phyloP scores from a whole-genome alignment of 768 basidiomycete species.

The Naematelia aurantialba region DNA sequence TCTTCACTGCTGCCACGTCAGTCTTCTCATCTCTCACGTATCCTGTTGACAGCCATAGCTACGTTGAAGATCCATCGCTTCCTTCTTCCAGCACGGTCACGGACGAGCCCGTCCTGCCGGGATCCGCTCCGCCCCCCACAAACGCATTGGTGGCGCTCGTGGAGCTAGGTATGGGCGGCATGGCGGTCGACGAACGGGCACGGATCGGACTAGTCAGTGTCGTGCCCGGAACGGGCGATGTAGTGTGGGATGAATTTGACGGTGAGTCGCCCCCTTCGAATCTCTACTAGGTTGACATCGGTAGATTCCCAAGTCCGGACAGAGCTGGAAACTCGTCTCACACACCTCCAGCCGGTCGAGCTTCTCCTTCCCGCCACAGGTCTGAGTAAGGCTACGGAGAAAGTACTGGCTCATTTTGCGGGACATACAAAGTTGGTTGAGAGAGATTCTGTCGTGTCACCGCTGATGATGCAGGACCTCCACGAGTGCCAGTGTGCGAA shows the following conservation, averaged over 20 bases:
- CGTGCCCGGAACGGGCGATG: constrained; percentile 83
- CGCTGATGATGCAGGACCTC: constrained; percentile 14
- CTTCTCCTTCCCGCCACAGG: constrained; percentile 63
- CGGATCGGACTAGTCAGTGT: constrained; percentile 71
- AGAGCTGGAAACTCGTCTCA: constrained; percentile 84
- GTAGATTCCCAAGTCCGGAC: constrained; percentile 76
- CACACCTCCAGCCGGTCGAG: constrained; percentile 79
- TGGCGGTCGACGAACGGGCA: constrained; percentile 55
- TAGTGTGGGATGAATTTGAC: constrained; percentile 86
- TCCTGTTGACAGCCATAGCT: constrained; percentile 55
- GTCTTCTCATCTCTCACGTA: constrained; percentile 46
- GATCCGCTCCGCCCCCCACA: constrained; percentile 55
- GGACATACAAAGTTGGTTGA: constrained; percentile 54
- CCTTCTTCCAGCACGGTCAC: constrained; percentile 44
- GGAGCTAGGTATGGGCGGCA: constrained; percentile 56
- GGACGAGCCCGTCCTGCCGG: constrained; percentile 44
- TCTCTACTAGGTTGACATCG: not conserved
- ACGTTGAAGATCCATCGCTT: constrained; percentile 61
- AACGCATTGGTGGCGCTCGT: constrained; percentile 75
- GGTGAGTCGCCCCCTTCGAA: constrained; percentile 53
- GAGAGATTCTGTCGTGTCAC: not conserved
- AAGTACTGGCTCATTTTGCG: constrained; percentile 67
- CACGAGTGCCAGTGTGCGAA: constrained; percentile 52
- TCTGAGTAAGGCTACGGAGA: constrained; percentile 67
- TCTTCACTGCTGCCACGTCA: constrained; percentile 85